Evolutionary conservation across 2,329 filamentous ascomycete genomes (phyloP).

Genomic region (Aspergillus japonicus): DNA sequence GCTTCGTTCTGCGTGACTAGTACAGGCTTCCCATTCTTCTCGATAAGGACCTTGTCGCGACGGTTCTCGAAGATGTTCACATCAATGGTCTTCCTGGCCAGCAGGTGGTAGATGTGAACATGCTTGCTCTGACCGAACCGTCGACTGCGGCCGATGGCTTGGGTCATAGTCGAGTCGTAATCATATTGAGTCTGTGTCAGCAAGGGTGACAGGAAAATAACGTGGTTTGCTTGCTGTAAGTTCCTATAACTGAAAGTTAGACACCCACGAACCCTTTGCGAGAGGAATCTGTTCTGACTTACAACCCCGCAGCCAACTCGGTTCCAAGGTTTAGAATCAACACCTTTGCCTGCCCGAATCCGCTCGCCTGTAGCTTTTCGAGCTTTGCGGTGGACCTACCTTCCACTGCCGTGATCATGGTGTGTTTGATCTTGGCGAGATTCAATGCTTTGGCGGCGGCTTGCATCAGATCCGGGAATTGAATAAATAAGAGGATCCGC

Average conservation of each 20-base stretch:
- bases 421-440: slow-evolving; percentile 30
- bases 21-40: slow-evolving; percentile 22
- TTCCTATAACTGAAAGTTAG: slow-evolving; percentile 47
- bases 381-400: slow-evolving; percentile 36
- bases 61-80: slow-evolving; percentile 45
- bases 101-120: slow-evolving; percentile 58
- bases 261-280: background rate
- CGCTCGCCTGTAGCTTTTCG: slow-evolving; percentile 41
- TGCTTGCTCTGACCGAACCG: slow-evolving; percentile 58
- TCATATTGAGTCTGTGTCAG: slow-evolving; percentile 51
- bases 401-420: slow-evolving; percentile 37
- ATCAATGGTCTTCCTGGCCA: slow-evolving; percentile 46
- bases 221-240: slow-evolving; percentile 62
- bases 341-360: slow-evolving; percentile 43
- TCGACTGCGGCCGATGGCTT: slow-evolving; percentile 61
- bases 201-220: slow-evolving; percentile 62
- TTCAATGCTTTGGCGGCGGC: slow-evolving; percentile 33
- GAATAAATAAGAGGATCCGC: slow-evolving; percentile 57
- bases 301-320: slow-evolving; percentile 61
- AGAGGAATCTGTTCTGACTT: slow-evolving; percentile 32
- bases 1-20: slow-evolving; percentile 23
- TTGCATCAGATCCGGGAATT: slow-evolving; percentile 48
- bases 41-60: slow-evolving; percentile 29
- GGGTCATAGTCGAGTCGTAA: slow-evolving; percentile 60
- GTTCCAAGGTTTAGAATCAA: slow-evolving; percentile 58